Conservation (phyloP, 345 rosid genomes). For the Eucalyptus regnans region DNA sequence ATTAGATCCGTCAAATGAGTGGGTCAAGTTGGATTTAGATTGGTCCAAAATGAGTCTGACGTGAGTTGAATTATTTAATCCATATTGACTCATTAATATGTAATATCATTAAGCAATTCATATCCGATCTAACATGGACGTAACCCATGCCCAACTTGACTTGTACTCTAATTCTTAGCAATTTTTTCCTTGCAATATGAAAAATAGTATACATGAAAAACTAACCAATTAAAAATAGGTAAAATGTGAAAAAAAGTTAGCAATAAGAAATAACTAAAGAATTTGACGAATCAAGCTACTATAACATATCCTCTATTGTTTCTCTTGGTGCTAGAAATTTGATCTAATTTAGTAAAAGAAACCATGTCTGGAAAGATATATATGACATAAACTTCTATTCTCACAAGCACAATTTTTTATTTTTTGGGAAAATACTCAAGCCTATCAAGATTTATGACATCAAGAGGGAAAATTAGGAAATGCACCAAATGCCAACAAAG, state of each 20-base stretch:
- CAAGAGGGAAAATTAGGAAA: neutral
- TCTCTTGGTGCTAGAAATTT: neutral
- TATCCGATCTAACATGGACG: rapidly evolving
- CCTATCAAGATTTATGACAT: neutral
- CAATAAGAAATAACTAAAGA: neutral
- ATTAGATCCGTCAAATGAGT: rapidly evolving
- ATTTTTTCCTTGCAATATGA: neutral
- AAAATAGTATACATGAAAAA: neutral
- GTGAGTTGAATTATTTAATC: neutral
- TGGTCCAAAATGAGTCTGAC: too few relatives aligned
- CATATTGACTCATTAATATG: neutral
- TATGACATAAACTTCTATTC: neutral
- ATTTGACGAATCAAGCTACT: neutral
- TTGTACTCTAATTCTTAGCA: neutral
- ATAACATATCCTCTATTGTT: neutral
- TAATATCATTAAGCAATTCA: neutral
- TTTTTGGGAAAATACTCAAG: neutral
- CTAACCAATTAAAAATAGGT: too few relatives aligned
- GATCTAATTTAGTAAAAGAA: neutral
- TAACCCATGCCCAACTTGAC: neutral
- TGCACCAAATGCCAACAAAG: neutral
- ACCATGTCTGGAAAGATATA: neutral
- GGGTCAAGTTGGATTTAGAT: too few relatives aligned
- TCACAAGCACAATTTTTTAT: neutral
- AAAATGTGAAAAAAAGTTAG: too few relatives aligned